Conservation (phyloP, 495 filamentous ascomycete species). For the Lepidopterella palustris region DNA sequence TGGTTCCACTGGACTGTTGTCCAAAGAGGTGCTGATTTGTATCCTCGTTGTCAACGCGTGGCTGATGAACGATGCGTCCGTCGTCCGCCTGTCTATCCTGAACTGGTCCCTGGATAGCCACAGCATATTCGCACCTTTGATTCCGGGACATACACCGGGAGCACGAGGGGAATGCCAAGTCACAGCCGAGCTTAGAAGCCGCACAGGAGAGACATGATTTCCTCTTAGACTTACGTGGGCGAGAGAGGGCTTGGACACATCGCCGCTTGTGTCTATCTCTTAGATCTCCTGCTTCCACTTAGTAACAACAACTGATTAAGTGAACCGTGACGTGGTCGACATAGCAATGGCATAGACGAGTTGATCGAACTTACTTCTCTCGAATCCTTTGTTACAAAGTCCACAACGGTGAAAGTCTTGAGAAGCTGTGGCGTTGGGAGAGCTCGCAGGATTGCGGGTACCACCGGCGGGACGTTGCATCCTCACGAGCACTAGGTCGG, state of each 20-base stretch:
- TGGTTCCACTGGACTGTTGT: neutral
- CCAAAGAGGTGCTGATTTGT: neutral
- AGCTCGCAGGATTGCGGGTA: neutral
- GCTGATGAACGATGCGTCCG: neutral
- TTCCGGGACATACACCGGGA: neutral
- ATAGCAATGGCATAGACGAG: neutral
- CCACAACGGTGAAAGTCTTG: neutral
- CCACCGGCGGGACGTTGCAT: neutral
- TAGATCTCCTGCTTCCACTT: neutral
- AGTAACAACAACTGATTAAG: neutral
- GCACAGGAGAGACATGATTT: neutral
- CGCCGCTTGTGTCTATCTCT: neutral
- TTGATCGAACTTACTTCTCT: neutral
- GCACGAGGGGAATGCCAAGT: neutral
- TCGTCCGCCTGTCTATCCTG: neutral
- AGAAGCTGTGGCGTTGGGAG: neutral
- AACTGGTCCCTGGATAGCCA: neutral
- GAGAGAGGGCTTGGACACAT: neutral
- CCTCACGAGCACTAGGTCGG: neutral
- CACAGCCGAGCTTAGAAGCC: neutral
- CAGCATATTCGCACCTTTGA: neutral
- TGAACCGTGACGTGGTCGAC: neutral
- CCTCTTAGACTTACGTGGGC: neutral
- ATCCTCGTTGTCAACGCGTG: neutral
- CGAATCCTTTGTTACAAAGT: neutral